phyloP scores from a whole-genome alignment of 345 rosid species.

The Conringia planisiliqua region DNA sequence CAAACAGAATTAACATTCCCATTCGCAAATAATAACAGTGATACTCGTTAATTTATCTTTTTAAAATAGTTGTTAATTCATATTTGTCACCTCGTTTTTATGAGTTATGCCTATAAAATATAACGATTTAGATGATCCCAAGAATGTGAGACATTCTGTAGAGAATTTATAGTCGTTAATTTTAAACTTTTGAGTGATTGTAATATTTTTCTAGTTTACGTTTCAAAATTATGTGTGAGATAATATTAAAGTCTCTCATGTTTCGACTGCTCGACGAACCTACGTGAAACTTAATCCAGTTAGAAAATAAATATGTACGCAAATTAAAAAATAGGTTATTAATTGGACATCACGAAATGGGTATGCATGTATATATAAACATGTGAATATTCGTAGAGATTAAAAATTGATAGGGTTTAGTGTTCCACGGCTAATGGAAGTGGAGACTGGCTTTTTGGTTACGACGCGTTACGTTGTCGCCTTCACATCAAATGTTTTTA shows the following conservation, averaged over 20 bases:
- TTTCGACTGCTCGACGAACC: not conserved
- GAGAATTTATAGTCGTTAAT: not conserved
- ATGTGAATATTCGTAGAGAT: not conserved
- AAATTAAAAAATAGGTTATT: not conserved
- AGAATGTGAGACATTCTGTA: not conserved
- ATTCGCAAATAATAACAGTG: too few relatives aligned
- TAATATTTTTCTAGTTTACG: not conserved
- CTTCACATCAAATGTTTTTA: conserved; percentile 4
- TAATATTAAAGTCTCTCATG: not conserved
- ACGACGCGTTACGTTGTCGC: conserved; percentile 19
- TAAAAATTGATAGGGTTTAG: not conserved
- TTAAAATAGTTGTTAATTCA: too few relatives aligned
- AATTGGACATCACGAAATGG: not conserved
- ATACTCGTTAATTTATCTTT: too few relatives aligned
- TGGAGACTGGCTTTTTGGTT: not conserved
- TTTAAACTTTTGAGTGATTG: not conserved
- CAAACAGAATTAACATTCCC: too few relatives aligned
- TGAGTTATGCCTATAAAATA: not conserved
- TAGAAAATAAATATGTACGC: not conserved
- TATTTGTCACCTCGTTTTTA: not conserved
- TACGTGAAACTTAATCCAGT: not conserved
- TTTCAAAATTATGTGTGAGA: not conserved
- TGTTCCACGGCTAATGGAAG: conserved; percentile 19
- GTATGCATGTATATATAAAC: not conserved
- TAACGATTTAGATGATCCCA: not conserved